These are phyloP conservation scores for Arthrinium puccinioides DNA, from an alignment of 2,329 filamentous ascomycete species.

Conservation along the genomic window DNA sequence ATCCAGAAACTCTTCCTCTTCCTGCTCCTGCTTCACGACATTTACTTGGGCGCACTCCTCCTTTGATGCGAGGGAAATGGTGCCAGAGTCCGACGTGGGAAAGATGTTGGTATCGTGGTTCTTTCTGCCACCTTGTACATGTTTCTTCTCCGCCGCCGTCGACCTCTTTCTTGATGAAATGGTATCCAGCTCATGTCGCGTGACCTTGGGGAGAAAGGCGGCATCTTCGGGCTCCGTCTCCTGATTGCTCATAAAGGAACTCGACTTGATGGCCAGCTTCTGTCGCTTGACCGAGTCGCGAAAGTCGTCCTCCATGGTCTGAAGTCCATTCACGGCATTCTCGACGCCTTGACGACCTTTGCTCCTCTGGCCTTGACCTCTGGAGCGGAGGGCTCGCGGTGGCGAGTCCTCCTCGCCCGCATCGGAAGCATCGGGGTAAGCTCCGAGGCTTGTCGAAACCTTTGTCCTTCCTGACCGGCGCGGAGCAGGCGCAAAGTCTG, in stretches of 20 bases:
- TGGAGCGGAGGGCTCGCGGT: background rate
- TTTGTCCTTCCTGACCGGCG: slow-evolving; percentile 4
- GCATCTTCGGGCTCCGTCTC: slow-evolving; percentile 24
- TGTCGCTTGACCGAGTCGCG: slow-evolving; percentile 35
- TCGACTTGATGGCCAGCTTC: slow-evolving; percentile 37
- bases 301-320: slow-evolving; percentile 41
- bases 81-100: background rate
- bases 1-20: background rate
- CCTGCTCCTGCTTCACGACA: background rate
- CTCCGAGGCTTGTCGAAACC: background rate
- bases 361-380: background rate
- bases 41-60: background rate
- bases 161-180: background rate
- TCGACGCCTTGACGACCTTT: slow-evolving; percentile 23
- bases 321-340: slow-evolving; percentile 35
- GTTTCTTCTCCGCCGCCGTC: slow-evolving; percentile 1
- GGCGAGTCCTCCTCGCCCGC: background rate
- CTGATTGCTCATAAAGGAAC: slow-evolving; percentile 15
- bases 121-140: background rate
- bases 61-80: background rate
- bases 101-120: background rate
- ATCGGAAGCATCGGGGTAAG: background rate
- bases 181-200: slow-evolving; percentile 6
- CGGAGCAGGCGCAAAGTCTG: slow-evolving; percentile 1
- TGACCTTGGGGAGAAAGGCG: slow-evolving; percentile 18